Conservation (phyloP, 257 asterid species). For the Solanum pennellii region DNA sequence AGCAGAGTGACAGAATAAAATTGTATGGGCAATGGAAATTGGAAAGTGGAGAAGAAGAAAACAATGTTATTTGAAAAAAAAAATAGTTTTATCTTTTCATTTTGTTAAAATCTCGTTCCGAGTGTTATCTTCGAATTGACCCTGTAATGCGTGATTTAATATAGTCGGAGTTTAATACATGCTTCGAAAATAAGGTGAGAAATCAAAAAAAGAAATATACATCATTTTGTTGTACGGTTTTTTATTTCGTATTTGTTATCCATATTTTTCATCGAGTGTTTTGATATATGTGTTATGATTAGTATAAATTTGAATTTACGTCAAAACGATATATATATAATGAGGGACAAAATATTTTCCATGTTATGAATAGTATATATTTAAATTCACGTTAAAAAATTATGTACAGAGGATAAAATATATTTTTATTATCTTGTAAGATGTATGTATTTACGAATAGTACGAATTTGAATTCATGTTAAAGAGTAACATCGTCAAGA, state of each 20-base stretch:
- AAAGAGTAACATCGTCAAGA: not conserved
- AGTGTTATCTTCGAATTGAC: fast-evolving
- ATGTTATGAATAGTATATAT: not conserved
- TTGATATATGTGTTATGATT: not conserved
- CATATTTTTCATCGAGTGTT: not conserved
- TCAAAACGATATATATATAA: not conserved
- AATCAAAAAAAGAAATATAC: no score
- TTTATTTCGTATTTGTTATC: not conserved
- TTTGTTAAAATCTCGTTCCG: not conserved
- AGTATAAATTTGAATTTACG: not conserved
- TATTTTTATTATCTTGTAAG: no score
- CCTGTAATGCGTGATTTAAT: no score
- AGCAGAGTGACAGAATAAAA: not conserved
- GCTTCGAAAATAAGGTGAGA: not conserved
- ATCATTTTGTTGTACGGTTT: not conserved
- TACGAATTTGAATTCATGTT: not conserved
- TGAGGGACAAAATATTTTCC: no score
- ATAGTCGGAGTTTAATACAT: fast-evolving
- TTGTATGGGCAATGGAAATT: not conserved
- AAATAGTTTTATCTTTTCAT: not conserved
- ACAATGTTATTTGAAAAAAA: not conserved
- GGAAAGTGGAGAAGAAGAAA: constrained; percentile 3
- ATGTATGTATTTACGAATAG: no score
- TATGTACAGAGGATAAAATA: fast-evolving
- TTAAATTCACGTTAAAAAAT: no score